Evolutionary conservation across 2,329 filamentous ascomycete genomes (phyloP).

Genomic region (Pseudocercospora eumusae): DNA sequence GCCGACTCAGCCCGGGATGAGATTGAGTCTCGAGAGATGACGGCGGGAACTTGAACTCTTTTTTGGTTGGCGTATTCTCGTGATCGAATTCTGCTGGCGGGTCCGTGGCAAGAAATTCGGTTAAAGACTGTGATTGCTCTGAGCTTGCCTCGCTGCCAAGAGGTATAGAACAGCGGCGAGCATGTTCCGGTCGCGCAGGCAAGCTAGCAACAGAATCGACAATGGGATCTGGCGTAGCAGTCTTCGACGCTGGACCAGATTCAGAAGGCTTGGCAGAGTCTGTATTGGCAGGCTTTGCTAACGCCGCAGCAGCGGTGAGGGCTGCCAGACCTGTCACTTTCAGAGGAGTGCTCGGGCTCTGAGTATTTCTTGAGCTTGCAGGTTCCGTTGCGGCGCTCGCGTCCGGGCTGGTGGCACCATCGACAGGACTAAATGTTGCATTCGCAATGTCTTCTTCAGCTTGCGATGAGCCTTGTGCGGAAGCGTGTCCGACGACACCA

Average conservation of each 20-base stretch:
- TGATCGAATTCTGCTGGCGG: not conserved
- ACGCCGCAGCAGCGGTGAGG: not conserved
- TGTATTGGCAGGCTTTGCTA: not conserved
- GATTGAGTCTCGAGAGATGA: not conserved
- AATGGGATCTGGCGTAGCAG: not conserved
- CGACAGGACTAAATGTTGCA: not conserved
- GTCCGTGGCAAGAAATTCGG: conserved; percentile 1
- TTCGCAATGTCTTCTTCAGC: not conserved
- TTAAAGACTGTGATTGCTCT: not conserved
- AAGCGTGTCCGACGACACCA: not conserved
- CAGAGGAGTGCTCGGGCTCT: not conserved
- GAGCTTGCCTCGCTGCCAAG: conserved; percentile 9
- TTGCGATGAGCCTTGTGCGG: not conserved
- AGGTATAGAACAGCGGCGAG: conserved; percentile 1
- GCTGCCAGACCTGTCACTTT: not conserved
- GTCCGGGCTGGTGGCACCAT: not conserved
- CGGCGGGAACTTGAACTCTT: not conserved
- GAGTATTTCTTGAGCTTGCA: not conserved
- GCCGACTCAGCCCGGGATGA: not conserved
- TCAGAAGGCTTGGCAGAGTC: not conserved
- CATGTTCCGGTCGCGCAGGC: not conserved
- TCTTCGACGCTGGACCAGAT: not conserved
- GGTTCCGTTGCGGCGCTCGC: not conserved
- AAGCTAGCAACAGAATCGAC: not conserved
- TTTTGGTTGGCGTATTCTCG: not conserved